Base-by-base conservation (phyloP, 2,329 filamentous ascomycete genomes). In the Stachybotrys chartarum region DNA sequence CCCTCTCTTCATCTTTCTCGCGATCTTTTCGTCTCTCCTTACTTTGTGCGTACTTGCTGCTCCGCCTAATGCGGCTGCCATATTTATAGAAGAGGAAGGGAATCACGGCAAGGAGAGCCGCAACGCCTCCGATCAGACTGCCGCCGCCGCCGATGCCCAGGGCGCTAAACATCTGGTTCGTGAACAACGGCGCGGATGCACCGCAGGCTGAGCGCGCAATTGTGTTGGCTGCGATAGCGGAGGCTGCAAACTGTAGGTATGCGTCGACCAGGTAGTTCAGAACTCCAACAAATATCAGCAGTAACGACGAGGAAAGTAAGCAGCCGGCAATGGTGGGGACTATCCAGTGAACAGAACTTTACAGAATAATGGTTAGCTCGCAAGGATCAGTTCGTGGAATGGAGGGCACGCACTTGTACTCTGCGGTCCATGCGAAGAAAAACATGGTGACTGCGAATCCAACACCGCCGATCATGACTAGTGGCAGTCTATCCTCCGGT, bases 191-290 rank as follows among this genome's bases (percentile, higher is more conserved):
- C 0, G 87, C 72, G 3, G 82, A 72, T 1, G 80, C 83, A 12
- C 82, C 84, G 30, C 83, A 74, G 0, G 84, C 69, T 0, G 73
- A 78, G 2, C 85, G 72, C 8, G 84, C 68, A 3, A 88, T 78
- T 0, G 84, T 85, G 59, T 79, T 86, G 2, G 84, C 84, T 0
- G 86, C 85, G 7, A 86, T 79, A 2, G 83, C 86, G 4, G 77
- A 79, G 16, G 86, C 85, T 1, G 83, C 81, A 59, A 85, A 82
- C 56, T 76, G 69, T 44, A 80, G 76, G 56, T 82, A 82, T 1
- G 72, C 68, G 62, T 82, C 80, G 49, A 80, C 76, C 10, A 83
- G 70, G 55, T 82, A 82, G 60, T 78, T 82, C 42, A 81, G 67
- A 59, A 77, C 79, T 44, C 74, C 68, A 52, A 83, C 76, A 61